These are phyloP conservation scores for Aspergillus hiratsukae DNA, from an alignment of 2,329 filamentous ascomycete species.

Conservation along the genomic window DNA sequence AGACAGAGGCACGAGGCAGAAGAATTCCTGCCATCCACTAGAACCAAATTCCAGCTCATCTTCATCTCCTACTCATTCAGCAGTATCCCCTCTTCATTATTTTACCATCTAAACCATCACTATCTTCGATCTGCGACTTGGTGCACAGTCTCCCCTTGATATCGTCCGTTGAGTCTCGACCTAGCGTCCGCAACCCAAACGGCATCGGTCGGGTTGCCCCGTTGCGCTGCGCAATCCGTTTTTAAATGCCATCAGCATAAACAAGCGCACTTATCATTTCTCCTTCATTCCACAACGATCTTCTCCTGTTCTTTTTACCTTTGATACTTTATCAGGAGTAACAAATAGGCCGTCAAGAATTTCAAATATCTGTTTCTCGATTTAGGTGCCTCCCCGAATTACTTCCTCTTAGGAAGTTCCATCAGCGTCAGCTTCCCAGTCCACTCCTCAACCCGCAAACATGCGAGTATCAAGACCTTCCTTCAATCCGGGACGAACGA, in stretches of 20 bases:
- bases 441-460: constrained; percentile 7
- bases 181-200: constrained; percentile 15
- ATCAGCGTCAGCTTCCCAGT: constrained; percentile 19
- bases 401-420: constrained; percentile 7
- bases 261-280: constrained; percentile 17
- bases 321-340: neutral
- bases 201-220: constrained; percentile 22
- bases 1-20: neutral
- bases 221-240: constrained; percentile 15
- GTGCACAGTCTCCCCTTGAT: neutral
- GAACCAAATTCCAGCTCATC: neutral
- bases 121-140: neutral
- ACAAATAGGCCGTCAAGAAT: neutral
- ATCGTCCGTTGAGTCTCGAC: neutral
- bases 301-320: neutral
- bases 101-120: neutral
- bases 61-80: neutral
- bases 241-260: constrained; percentile 13
- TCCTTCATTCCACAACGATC: neutral
- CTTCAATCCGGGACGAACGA: constrained; percentile 51
- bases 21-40: neutral
- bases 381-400: neutral
- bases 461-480: constrained; percentile 30
- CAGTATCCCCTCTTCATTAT: neutral
- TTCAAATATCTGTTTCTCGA: neutral